These are phyloP conservation scores for Trichomonas vaginalis DNA, from an alignment of 208 protist genomes.

Conservation along the genomic window DNA sequence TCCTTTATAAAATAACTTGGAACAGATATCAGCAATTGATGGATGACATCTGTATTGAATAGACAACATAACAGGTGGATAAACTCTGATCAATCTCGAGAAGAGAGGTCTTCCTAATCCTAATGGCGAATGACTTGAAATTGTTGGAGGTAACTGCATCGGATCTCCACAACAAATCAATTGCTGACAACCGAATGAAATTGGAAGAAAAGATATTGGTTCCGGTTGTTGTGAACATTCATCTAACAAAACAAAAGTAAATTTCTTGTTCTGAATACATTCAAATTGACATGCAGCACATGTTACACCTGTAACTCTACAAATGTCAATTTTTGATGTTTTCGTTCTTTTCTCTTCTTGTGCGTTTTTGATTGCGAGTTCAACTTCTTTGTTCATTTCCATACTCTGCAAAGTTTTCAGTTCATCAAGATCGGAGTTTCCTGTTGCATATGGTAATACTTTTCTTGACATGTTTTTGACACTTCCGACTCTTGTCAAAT, in stretches of 20 bases:
- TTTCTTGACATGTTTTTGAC: not conserved
- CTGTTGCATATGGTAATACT: not conserved
- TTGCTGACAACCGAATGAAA: not conserved
- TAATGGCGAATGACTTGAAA: not conserved
- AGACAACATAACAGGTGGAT: not conserved
- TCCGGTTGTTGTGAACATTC: conserved; percentile 29
- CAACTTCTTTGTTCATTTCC: too few relatives aligned
- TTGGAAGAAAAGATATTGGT: conserved; percentile 19
- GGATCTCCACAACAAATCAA: conserved; percentile 25
- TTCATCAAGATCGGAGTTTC: not conserved
- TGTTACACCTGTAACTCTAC: not conserved
- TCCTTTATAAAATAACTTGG: not conserved
- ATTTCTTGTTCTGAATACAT: not conserved
- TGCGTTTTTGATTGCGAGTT: not conserved
- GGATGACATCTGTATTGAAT: conserved; percentile 8
- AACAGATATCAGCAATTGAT: not conserved
- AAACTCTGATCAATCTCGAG: not conserved
- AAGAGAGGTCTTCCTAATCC: not conserved
- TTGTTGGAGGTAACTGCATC: conserved; percentile 24
- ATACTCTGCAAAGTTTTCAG: too few relatives aligned
- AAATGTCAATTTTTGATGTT: not conserved
- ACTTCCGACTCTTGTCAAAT: not conserved
- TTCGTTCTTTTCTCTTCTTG: not conserved
- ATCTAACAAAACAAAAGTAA: conserved; percentile 23
- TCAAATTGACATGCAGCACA: not conserved